These are phyloP conservation scores for Allium sativum DNA, from an alignment of 106 monocot species.

Conservation along the genomic window DNA sequence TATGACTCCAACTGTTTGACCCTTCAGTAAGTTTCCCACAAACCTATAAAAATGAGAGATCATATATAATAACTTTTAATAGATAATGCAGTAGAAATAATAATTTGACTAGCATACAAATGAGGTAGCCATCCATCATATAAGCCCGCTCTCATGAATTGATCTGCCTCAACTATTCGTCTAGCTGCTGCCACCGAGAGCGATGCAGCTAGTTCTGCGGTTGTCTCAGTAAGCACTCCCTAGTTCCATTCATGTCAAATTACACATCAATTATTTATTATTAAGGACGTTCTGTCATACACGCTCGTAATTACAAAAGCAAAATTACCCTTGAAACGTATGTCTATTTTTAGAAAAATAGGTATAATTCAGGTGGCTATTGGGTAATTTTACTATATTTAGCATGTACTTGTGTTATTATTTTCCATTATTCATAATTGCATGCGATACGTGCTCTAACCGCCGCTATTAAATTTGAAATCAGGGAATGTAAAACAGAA, in stretches of 20 bases:
- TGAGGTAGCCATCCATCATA: constrained; percentile 98
- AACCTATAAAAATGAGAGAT: constrained; percentile 30
- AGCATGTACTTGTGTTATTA: too few species aligned
- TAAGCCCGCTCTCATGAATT: constrained; percentile 91
- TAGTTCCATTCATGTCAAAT: constrained; percentile 2
- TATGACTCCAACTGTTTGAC: constrained; percentile 95
- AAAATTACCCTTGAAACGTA: too few species aligned
- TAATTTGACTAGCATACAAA: constrained; percentile 36
- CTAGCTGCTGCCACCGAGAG: constrained; percentile 83
- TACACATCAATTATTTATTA: too few species aligned
- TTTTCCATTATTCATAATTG: too few species aligned
- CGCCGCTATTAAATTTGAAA: too few species aligned
- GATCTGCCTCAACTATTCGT: constrained; percentile 95
- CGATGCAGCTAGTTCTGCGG: constrained; percentile 87
- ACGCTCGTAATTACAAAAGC: too few species aligned
- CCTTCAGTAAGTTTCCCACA: constrained; percentile 95
- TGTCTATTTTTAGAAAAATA: too few species aligned
- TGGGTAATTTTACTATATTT: too few species aligned
- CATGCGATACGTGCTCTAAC: too few species aligned
- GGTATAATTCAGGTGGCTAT: too few species aligned
- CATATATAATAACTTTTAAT: background rate
- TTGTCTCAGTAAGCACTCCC: constrained; percentile 99
- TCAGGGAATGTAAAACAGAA: too few species aligned
- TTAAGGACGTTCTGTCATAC: too few species aligned
- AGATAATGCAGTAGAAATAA: background rate